Base-by-base conservation (phyloP, 2,329 filamentous ascomycete species). In the Aureobasidium melanogenum region DNA sequence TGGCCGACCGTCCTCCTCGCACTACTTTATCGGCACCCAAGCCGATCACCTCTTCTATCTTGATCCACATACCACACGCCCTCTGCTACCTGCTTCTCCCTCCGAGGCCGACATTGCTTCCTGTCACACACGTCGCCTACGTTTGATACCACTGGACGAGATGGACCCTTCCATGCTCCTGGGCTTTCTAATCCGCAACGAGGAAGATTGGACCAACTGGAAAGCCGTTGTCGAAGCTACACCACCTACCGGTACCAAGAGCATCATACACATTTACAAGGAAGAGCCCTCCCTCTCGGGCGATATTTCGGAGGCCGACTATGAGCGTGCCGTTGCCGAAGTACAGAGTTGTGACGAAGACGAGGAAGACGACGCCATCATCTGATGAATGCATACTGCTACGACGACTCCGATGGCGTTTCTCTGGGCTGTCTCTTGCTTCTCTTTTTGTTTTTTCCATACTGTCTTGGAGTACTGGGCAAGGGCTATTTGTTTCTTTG, bases 151-250 rank as follows among this genome's bases (percentile, higher is more conserved):
- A 67, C 82, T 99, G 52, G 85, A 86, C 63, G 92, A 97, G 70
- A 94, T 99, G 89, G 94, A 99, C 69, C 94, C 94, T 0, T 97
- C 91, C 70, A 99, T 99, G 94, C 77, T 99, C 44, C 89, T 99
- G 66, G 93, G 91, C 5, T 97, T 97, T 69, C 76, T 99, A 38
- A 91, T 99, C 64, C 83, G 82, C 43, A 84, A 89, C 62, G 86
- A 93, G 67, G 82, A 86, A 46, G 94, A 99, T 66, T 97, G 93
- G 88, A 76, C 82, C 41, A 82, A 84, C 58, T 97, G 92, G 92
- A 88, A 89, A 69, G 79, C 83, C 62, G 82, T 39, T 12, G 47
- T 61, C 7, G 88, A 9, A 6, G 28, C 57, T 6, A 38, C 47
- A 7, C 32, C 48, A 14, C 32, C 48, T 9, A n/a, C 47, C 1